Conservation (phyloP, 495 filamentous ascomycete genomes). For the Elaphomyces granulatus region DNA sequence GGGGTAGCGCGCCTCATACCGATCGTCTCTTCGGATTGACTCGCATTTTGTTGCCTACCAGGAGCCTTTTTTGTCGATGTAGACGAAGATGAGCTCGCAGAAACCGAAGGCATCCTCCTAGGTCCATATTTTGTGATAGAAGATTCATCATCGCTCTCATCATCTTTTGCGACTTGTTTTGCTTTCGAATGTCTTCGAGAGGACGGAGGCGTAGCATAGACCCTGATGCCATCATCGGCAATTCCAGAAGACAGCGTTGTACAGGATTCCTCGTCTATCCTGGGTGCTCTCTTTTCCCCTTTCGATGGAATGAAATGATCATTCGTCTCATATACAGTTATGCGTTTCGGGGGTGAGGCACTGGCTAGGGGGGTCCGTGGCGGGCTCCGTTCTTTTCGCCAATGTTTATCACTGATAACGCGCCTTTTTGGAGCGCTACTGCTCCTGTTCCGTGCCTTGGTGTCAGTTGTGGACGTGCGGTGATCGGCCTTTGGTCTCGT, state of each 20-base stretch:
- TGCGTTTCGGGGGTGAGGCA: constrained; percentile 32
- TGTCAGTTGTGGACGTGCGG: constrained; percentile 8
- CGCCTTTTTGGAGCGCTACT: constrained; percentile 55
- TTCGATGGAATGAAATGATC: constrained; percentile 11
- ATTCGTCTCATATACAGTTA: constrained; percentile 30
- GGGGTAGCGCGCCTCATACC: constrained; percentile 13
- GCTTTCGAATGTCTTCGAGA: constrained; percentile 4
- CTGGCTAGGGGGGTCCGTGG: constrained; percentile 26
- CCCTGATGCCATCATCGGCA: constrained; percentile 11
- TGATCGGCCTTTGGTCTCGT: not conserved
- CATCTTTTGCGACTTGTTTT: constrained; percentile 7
- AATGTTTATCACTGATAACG: constrained; percentile 68
- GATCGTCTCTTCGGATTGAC: constrained; percentile 14
- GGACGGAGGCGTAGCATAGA: constrained; percentile 9
- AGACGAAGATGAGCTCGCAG: constrained; percentile 8
- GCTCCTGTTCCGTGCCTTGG: constrained; percentile 25
- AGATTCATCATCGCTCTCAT: constrained; percentile 12
- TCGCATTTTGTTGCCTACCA: constrained; percentile 5
- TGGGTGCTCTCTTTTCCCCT: not conserved
- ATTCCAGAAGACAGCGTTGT: not conserved
- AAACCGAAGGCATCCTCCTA: constrained; percentile 7
- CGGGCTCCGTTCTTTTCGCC: constrained; percentile 40
- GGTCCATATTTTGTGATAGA: constrained; percentile 9
- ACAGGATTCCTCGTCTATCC: constrained; percentile 1
- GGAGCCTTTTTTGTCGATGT: constrained; percentile 7